phyloP scores from a whole-genome alignment of 177 flowering plant genomes.

The Vitis hybrid region DNA sequence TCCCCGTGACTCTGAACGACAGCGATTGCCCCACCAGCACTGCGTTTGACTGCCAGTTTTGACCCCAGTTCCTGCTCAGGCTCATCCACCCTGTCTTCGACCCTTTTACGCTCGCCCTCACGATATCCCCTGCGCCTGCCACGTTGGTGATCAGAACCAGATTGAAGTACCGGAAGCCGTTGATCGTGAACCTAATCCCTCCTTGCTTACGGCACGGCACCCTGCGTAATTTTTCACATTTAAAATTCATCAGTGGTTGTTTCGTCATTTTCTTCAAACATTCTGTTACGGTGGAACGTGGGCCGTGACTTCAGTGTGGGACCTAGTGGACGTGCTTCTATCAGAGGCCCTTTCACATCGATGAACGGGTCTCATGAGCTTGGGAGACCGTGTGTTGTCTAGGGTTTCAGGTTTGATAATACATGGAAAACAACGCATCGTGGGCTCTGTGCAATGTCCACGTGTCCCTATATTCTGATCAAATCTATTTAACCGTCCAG shows the following conservation, averaged over 20 bases:
- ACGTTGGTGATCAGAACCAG: conserved; percentile 72
- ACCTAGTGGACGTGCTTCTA: background rate
- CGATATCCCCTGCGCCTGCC: conserved; percentile 82
- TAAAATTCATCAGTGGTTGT: background rate
- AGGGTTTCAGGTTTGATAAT: background rate
- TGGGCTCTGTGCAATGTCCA: too few species aligned
- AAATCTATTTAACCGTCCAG: background rate
- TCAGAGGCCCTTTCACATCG: background rate
- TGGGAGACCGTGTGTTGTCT: background rate
- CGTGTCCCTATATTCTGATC: background rate
- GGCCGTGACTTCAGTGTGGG: conserved; percentile 2
- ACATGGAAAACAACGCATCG: background rate
- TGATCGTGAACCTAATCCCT: conserved; percentile 80
- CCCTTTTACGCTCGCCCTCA: conserved; percentile 60
- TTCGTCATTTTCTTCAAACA: background rate
- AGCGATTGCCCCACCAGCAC: conserved; percentile 69
- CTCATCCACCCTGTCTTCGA: conserved; percentile 65
- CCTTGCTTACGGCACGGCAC: conserved; percentile 81
- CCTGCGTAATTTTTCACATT: conserved; percentile 31
- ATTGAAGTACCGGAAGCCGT: conserved; percentile 80
- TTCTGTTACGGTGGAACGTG: conserved; percentile 7
- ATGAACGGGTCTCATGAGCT: background rate
- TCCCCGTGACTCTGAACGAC: conserved; percentile 68
- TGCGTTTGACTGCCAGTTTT: conserved; percentile 79
- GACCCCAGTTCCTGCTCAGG: conserved; percentile 91